Evolutionary conservation across 495 filamentous ascomycete genomes (phyloP), one percentile per base, ranked within the genome.

Genomic region (Penicillium cosmopolitanum): DNA sequence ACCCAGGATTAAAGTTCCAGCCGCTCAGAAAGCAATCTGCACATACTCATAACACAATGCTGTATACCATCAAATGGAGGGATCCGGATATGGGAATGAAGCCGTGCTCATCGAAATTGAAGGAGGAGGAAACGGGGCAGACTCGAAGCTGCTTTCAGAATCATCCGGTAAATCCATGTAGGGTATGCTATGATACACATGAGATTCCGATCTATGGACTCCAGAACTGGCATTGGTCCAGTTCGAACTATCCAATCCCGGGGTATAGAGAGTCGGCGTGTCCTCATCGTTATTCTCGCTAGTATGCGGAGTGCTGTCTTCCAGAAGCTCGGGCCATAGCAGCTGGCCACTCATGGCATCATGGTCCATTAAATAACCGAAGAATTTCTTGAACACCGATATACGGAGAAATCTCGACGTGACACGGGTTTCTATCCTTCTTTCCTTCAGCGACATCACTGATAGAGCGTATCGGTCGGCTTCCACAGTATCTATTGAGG

Each of bases 351-450:
- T 38, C 0, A 13, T n/a, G 9, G 36, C 3, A 38, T 38, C 36
- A 13, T 38, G 36, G 36, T n/a, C 36, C 36, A 38, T 38, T n/a
- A 38, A 38, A 38, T 38, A 38, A n/a, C 36, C 36, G n/a, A 44
- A 44, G 42, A 44, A 44, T 2, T 12, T n/a, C 42, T 19, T 44
- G 42, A 44, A 44, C 2, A 18, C 16, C n/a, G 42, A 44, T 44
- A n/a, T 16, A 4, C 42, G 42, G 15, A 44, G 15, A 6, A 44
- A 44, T 12, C 42, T n/a, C 8, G 42, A 16, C 7, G 42, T 44
- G 42, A 44, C 16, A 9, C 42, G 42, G 1, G n/a, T 16, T 7
- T 12, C 8, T 9, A 5, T 44, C 7, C 15, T 8, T 12, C 8
- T 16, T 12, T 19, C 16, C 42, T 19, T 16, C 16, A 44, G 16